Evolutionary conservation across 441 rosid species (phyloP).

Genomic region (Macaranga tanarius): DNA sequence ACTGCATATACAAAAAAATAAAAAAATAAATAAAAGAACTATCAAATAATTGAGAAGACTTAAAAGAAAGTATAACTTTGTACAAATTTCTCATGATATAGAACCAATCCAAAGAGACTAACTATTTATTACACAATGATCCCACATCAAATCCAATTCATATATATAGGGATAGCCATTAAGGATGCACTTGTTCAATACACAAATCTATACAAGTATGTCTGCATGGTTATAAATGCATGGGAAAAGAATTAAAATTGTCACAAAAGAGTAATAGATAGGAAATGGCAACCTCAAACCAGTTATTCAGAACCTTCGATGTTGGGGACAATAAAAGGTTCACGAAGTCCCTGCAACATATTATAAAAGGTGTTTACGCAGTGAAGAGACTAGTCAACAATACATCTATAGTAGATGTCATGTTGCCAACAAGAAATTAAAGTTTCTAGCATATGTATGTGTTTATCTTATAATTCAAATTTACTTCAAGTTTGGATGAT

Average conservation of each 20-base stretch:
- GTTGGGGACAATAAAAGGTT: slow-evolving; percentile 81
- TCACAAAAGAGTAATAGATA: neutral
- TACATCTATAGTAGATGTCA: neutral
- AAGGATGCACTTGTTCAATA: no score
- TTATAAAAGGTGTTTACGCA: no score
- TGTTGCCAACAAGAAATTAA: neutral
- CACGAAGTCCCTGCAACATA: slow-evolving; percentile 63
- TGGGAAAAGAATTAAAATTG: no score
- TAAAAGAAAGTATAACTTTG: no score
- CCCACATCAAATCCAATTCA: neutral
- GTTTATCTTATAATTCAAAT: neutral
- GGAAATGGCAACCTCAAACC: slow-evolving; percentile 72
- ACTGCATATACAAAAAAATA: slow-evolving; percentile 40
- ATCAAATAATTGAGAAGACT: neutral
- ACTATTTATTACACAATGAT: no score
- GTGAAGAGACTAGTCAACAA: no score
- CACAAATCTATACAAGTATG: no score
- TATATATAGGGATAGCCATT: no score
- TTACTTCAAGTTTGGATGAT: neutral
- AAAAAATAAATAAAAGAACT: no score
- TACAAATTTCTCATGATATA: neutral
- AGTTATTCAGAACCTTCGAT: slow-evolving; percentile 79
- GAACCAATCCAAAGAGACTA: no score
- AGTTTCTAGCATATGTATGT: no score
- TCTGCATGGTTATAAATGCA: no score